Evolutionary conservation across 805 yeast genomes (phyloP), one percentile per base, ranked within the genome.

Genomic region (Lachancea meyersii): DNA sequence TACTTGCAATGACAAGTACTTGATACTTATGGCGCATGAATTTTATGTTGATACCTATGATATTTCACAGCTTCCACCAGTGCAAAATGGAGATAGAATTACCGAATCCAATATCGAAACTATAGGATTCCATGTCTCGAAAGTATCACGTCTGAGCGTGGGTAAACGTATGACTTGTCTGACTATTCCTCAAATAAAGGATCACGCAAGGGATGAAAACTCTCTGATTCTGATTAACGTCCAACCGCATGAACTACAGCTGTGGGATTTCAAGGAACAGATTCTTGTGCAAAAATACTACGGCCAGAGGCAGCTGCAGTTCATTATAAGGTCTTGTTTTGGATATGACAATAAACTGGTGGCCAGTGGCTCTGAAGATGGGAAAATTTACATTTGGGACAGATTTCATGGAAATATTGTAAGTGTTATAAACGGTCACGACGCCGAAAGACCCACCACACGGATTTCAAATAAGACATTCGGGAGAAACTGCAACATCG

Each of bases 321-420:
- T 70, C 53, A 78, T 87, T 30, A 77, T 89, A 17, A 70, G 95
- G 38, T 80, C 94, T 1, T 74, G 86, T 50, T 80, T 87, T 57
- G 94, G 95, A 0, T 71, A 73, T 44, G 71, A 77, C 46, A 91
- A 85, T 51, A 79, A 80, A 48, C 67, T 85, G 39, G 75, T 86
- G 0, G 65, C 82, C n/a, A 77, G 87, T 50, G 96, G 96, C 0
- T 78, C 89, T 35, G 94, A 85, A 55, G 94, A 88, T 60, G 87
- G 87, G 0, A 69, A 73, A 41, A 71, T 86, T 3, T 86, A 80
- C 57, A 68, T 88, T 2, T 87, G 95, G 95, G 84, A 84, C 54
- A 70, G 81, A 17, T 71, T 72, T 37, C 79, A 79, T 20, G 88
- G 93, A 5, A 79, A 80, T 45, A 68, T 86, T 19, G 64, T 88